A percentile compares a stretch with the other conserved stretches of the same genome.
Conservation (phyloP, 2,329 filamentous ascomycete genomes). For the Aureobasidium sp. region DNA sequence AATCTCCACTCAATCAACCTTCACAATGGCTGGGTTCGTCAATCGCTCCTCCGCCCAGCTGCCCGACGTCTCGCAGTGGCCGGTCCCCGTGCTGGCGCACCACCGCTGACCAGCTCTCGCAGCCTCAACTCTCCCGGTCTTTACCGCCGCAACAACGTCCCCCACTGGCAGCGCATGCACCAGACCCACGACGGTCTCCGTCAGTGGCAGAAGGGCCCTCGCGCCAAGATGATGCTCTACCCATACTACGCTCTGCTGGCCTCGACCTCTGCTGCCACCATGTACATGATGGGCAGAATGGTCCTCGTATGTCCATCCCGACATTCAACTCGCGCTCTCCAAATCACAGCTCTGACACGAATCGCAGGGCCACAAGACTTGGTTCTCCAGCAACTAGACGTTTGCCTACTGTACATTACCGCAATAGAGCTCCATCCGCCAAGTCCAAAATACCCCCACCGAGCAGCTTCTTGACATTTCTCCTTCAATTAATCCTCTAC, state of each 20-base stretch:
- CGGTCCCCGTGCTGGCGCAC: neutral
- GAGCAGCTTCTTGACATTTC: neutral
- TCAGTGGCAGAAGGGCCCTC: constrained; percentile 66
- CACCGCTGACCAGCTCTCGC: constrained; percentile 1
- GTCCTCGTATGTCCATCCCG: constrained; percentile 40
- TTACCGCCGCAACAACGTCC: constrained; percentile 70
- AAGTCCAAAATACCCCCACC: constrained; percentile 11
- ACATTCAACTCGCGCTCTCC: neutral
- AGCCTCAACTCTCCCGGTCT: constrained; percentile 35
- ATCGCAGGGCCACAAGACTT: constrained; percentile 65
- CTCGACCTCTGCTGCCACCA: constrained; percentile 36
- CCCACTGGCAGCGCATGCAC: constrained; percentile 66
- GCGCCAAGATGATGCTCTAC: constrained; percentile 58
- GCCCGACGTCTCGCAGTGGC: neutral
- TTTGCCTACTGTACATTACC: constrained; percentile 9
- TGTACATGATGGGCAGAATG: constrained; percentile 71
- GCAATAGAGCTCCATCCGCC: constrained; percentile 10
- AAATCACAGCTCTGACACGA: neutral
- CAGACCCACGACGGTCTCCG: constrained; percentile 66
- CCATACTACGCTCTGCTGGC: constrained; percentile 56
- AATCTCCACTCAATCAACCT: constrained; percentile 27
- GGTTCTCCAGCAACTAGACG: constrained; percentile 38
- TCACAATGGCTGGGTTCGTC: constrained; percentile 39
- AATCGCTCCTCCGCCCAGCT: neutral
- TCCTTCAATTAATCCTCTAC: neutral